Conservation (phyloP, 2,329 filamentous ascomycete genomes). For the Tolypocladium cylindrosporum region DNA sequence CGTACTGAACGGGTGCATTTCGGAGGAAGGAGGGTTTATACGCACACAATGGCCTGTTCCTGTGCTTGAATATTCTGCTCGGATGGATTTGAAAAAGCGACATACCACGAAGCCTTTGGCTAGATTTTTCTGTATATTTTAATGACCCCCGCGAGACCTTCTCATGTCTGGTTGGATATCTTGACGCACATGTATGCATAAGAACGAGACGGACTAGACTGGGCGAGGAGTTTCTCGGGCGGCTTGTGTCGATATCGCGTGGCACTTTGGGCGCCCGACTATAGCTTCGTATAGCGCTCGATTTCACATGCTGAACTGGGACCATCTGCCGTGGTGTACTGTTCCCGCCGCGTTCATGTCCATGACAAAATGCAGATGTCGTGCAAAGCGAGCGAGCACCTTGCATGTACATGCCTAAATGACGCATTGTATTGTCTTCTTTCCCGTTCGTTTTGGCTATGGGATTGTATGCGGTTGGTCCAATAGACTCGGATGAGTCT, state of each 20-base stretch:
- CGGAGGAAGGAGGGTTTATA: background rate
- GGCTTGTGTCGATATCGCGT: background rate
- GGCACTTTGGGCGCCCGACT: background rate
- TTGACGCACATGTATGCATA: background rate
- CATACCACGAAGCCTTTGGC: background rate
- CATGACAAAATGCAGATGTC: background rate
- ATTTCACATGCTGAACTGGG: background rate
- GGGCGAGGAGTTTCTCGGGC: background rate
- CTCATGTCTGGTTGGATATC: background rate
- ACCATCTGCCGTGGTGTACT: background rate
- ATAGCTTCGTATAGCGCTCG: background rate
- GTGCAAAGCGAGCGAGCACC: no score
- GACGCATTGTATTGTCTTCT: background rate
- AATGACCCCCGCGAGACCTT: background rate
- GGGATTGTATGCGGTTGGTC: background rate
- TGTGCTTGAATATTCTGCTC: background rate
- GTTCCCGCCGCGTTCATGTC: no score
- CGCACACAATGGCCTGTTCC: background rate
- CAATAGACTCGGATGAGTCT: background rate
- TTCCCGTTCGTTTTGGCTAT: background rate
- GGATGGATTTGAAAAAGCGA: background rate
- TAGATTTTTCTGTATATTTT: background rate
- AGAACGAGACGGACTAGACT: background rate
- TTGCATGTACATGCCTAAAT: no score
- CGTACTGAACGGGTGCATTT: conserved; percentile 18